phyloP scores from a whole-genome alignment of 768 basidiomycete species.

The Collybia sp. region DNA sequence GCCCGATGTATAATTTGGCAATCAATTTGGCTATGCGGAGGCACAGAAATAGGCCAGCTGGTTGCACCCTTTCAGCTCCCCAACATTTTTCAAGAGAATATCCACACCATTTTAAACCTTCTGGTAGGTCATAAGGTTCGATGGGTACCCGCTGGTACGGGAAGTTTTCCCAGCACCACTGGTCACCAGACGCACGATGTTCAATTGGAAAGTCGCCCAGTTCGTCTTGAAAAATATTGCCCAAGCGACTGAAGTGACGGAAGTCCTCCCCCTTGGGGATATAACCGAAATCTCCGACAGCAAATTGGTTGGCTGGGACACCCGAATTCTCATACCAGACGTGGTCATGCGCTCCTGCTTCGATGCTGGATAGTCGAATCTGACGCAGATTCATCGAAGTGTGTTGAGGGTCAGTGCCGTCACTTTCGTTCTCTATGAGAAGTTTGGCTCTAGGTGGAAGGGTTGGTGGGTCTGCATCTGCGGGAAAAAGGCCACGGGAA shows the following conservation, averaged over 20 bases:
- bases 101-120: slow-evolving; percentile 25
- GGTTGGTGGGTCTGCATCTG: slow-evolving; percentile 20
- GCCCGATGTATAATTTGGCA: slow-evolving; percentile 30
- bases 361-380: slow-evolving; percentile 31
- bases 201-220: slow-evolving; percentile 15
- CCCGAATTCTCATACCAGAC: slow-evolving; percentile 32
- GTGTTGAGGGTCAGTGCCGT: slow-evolving; percentile 5
- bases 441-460: slow-evolving; percentile 24
- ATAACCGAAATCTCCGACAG: slow-evolving; percentile 42
- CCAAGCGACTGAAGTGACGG: slow-evolving; percentile 29
- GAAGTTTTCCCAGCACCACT: slow-evolving; percentile 33
- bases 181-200: slow-evolving; percentile 18
- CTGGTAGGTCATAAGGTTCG: slow-evolving; percentile 28
- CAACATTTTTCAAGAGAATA: neutral
- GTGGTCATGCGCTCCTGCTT: slow-evolving; percentile 28
- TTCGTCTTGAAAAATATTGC: slow-evolving; percentile 31
- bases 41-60: slow-evolving; percentile 42
- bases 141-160: slow-evolving; percentile 22
- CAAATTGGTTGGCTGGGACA: slow-evolving; percentile 34
- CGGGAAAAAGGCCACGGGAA: slow-evolving; percentile 32
- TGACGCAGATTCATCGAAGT: slow-evolving; percentile 25
- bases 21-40: slow-evolving; percentile 28
- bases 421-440: slow-evolving; percentile 29
- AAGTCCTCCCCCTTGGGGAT: slow-evolving; percentile 30
- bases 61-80: neutral